phyloP scores from a whole-genome alignment of 2,329 filamentous ascomycete species.

The Penicillium sp. region DNA sequence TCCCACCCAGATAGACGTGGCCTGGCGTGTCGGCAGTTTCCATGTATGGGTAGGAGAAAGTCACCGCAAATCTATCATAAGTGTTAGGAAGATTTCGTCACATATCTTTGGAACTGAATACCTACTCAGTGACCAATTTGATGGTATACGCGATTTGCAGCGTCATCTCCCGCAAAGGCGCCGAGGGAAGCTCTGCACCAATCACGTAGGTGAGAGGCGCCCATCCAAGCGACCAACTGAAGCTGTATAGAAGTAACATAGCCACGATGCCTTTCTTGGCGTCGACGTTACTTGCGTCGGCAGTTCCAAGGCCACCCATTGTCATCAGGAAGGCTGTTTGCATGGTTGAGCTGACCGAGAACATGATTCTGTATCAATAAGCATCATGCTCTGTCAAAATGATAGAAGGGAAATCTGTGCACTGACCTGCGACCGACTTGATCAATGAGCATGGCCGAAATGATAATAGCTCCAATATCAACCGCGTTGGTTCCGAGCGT shows the following conservation, averaged over 20 bases:
- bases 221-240: not conserved
- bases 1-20: slow-evolving; percentile 13
- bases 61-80: slow-evolving; percentile 9
- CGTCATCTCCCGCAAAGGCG: not conserved
- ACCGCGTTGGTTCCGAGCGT: slow-evolving; percentile 9
- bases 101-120: not conserved
- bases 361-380: slow-evolving; percentile 2
- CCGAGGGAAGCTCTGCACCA: not conserved
- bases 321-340: slow-evolving; percentile 32
- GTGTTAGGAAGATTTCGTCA: not conserved
- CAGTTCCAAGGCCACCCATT: slow-evolving; percentile 39
- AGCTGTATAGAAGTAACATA: not conserved
- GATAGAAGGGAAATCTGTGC: not conserved
- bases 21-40: slow-evolving; percentile 11
- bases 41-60: slow-evolving; percentile 16
- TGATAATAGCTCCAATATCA: slow-evolving; percentile 10
- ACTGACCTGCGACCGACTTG: slow-evolving; percentile 10
- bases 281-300: not conserved
- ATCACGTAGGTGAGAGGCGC: not conserved
- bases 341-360: slow-evolving; percentile 23
- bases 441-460: slow-evolving; percentile 22
- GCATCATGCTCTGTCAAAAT: not conserved
- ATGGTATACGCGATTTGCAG: not conserved
- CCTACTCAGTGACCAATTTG: not conserved
- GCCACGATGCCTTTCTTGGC: not conserved